Conservation (phyloP, 164 flowering plant species). For the Stephania yunnanensis region DNA sequence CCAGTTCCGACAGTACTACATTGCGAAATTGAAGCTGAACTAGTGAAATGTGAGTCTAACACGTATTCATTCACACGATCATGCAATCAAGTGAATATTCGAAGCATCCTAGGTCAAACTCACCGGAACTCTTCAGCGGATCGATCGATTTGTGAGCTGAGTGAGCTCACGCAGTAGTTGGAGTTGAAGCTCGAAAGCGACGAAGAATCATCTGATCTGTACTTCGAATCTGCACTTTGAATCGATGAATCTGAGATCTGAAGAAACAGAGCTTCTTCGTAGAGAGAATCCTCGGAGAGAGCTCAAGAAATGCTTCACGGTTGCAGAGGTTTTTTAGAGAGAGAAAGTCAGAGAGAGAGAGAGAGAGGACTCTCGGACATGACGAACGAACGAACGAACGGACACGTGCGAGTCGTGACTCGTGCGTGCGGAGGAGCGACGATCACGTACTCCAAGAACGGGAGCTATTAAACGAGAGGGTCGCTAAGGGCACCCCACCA, state of each 20-base stretch:
- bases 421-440: neutral
- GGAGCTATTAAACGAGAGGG: neutral
- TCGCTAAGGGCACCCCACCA: too few relatives aligned
- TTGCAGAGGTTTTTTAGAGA: neutral
- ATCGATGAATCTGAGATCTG: neutral
- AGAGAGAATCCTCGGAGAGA: neutral
- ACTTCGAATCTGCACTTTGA: neutral
- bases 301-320: neutral
- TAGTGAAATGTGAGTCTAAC: neutral
- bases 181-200: conserved; percentile 4
- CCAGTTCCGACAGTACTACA: neutral
- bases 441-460: neutral
- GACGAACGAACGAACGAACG: neutral
- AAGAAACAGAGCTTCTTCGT: neutral
- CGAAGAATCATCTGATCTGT: conserved; percentile 4
- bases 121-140: neutral
- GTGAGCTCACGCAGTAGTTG: neutral
- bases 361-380: neutral
- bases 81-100: neutral
- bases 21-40: neutral
- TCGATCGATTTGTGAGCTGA: neutral
- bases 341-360: neutral
- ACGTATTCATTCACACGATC: neutral
- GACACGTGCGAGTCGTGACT: neutral
- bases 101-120: neutral